Evolutionary conservation across 2,329 filamentous ascomycete genomes (phyloP).

Genomic region (Bipolaris sorokiniana): DNA sequence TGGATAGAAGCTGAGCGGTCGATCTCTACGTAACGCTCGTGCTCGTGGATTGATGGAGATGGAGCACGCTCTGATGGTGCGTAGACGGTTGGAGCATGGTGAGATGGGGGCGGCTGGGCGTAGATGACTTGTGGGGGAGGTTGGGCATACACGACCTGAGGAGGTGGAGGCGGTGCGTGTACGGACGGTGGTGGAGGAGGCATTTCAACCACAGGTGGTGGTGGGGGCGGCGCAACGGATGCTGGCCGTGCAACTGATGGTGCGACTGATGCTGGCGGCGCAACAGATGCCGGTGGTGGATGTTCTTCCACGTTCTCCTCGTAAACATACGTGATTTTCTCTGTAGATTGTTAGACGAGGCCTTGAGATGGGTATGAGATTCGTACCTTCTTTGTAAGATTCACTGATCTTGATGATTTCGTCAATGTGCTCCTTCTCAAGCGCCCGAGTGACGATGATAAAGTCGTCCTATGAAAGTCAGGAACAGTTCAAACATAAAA

Average conservation of each 20-base stretch:
- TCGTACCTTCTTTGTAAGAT: constrained; percentile 64
- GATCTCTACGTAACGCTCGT: constrained; percentile 49
- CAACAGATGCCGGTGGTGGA: constrained; percentile 24
- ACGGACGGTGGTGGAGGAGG: constrained; percentile 27
- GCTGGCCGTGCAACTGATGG: constrained; percentile 30
- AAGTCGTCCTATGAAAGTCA: constrained; percentile 69
- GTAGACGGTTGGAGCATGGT: constrained; percentile 38
- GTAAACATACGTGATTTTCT: constrained; percentile 47
- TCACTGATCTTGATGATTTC: constrained; percentile 84
- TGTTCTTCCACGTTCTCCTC: constrained; percentile 33
- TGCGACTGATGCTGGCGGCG: constrained; percentile 21
- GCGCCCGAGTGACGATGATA: constrained; percentile 80
- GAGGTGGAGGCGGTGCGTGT: constrained; percentile 31
- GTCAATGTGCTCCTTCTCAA: constrained; percentile 90
- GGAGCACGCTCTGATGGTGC: constrained; percentile 41
- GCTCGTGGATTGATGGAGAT: constrained; percentile 43
- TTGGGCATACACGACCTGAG: constrained; percentile 26
- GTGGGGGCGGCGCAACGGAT: constrained; percentile 24
- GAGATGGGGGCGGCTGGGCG: constrained; percentile 20
- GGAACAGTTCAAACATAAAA: constrained; percentile 14
- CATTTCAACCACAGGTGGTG: constrained; percentile 21
- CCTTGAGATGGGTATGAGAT: background rate
- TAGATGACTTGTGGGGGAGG: constrained; percentile 25
- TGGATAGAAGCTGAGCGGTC: constrained; percentile 57
- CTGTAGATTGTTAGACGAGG: constrained; percentile 23